phyloP scores from a whole-genome alignment of 345 rosid species.

The Eucalyptus microcorys region DNA sequence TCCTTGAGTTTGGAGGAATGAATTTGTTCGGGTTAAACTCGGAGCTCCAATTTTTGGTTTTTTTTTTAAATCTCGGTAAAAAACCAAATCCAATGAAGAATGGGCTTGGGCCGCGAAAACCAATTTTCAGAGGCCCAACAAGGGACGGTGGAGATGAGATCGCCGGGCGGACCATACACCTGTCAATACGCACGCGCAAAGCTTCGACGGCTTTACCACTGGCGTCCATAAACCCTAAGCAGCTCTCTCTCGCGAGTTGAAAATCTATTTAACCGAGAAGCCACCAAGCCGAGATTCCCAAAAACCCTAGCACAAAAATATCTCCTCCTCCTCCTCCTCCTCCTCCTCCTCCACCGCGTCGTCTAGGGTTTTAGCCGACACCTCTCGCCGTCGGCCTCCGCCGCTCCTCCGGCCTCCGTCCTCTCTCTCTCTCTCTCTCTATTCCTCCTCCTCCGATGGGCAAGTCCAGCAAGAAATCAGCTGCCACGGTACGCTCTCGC shows the following conservation, averaged over 20 bases:
- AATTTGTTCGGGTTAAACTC: neutral
- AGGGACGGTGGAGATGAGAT: neutral
- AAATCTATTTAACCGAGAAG: neutral
- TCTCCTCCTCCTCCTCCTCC: neutral
- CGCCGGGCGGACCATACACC: neutral
- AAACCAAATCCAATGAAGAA: neutral
- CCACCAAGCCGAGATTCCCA: neutral
- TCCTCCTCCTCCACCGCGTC: neutral
- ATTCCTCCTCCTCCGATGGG: slow-evolving; percentile 15
- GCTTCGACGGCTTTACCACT: neutral
- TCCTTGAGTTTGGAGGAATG: accelerated
- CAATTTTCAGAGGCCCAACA: neutral
- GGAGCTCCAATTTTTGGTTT: neutral
- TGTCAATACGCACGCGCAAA: neutral
- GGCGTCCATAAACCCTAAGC: neutral
- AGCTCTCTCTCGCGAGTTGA: neutral
- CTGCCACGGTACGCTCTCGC: slow-evolving; percentile 14
- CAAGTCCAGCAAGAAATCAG: slow-evolving; percentile 44
- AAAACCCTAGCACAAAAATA: neutral
- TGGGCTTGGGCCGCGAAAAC: neutral
- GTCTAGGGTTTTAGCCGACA: neutral
- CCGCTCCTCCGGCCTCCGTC: neutral
- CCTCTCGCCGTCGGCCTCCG: neutral
- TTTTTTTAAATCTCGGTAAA: neutral
- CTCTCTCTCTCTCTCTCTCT: neutral